Evolutionary conservation across 768 basidiomycete genomes (phyloP).

Genomic region (Hydnum rufescens): DNA sequence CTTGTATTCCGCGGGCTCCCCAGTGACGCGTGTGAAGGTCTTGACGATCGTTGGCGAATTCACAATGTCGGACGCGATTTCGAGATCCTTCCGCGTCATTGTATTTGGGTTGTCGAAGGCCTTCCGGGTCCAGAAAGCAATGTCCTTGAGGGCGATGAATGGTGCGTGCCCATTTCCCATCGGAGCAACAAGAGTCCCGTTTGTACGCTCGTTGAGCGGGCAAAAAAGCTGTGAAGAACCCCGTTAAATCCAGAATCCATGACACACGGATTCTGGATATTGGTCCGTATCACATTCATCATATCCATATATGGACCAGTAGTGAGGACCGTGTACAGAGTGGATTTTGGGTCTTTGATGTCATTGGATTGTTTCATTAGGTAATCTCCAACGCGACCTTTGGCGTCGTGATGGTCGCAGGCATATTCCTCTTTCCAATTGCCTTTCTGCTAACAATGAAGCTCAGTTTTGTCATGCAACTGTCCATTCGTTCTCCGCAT

Average conservation of each 20-base stretch:
- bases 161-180: conserved; percentile 21
- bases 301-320: conserved; percentile 26
- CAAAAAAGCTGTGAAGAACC: no score
- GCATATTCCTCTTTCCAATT: conserved; percentile 18
- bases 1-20: conserved; percentile 19
- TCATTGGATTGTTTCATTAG: conserved; percentile 21
- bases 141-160: conserved; percentile 23
- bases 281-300: conserved; percentile 24
- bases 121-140: conserved; percentile 24
- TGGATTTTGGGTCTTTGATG: conserved; percentile 9
- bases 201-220: no score
- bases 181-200: conserved; percentile 23
- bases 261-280: no score
- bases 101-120: conserved; percentile 20
- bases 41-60: conserved; percentile 21
- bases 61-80: conserved; percentile 22
- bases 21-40: conserved; percentile 23
- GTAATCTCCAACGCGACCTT: conserved; percentile 24
- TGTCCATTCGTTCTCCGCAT: background rate
- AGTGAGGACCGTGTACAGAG: conserved; percentile 22
- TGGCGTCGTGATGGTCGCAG: conserved; percentile 24
- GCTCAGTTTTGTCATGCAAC: background rate
- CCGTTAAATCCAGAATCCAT: no score
- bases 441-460: background rate
- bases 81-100: conserved; percentile 21